phyloP scores from a whole-genome alignment of 306 rosid genomes.

The Hylodesmum podocarpum region DNA sequence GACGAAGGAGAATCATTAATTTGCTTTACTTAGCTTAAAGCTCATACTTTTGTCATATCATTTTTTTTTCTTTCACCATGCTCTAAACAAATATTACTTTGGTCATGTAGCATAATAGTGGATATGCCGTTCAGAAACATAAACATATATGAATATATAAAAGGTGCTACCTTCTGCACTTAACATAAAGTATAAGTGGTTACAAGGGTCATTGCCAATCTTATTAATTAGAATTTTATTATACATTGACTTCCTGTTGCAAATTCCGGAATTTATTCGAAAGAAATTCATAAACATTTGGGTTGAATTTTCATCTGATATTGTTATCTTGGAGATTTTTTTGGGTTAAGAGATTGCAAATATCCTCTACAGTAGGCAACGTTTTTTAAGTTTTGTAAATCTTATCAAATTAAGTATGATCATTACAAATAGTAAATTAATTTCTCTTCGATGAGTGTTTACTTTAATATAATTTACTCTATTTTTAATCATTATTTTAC shows the following conservation, averaged over 20 bases:
- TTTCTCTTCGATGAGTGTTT: no score
- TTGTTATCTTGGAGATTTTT: background rate
- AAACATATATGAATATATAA: background rate
- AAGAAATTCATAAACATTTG: background rate
- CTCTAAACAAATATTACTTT: constrained; percentile 11
- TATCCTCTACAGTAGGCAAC: no score
- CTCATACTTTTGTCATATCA: background rate
- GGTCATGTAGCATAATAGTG: background rate
- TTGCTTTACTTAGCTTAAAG: constrained; percentile 31
- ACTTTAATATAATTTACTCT: no score
- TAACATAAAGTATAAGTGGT: background rate
- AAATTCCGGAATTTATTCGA: background rate
- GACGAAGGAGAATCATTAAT: constrained; percentile 34
- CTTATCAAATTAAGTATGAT: no score
- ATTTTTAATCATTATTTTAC: background rate
- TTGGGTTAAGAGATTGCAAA: no score
- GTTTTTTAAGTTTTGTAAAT: no score
- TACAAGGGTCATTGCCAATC: background rate
- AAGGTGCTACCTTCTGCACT: no score
- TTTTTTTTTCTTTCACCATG: background rate
- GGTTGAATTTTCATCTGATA: background rate
- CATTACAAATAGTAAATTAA: no score
- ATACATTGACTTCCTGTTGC: background rate
- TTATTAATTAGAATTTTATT: background rate
- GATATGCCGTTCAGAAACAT: background rate